These are phyloP conservation scores for Eucalyptus grandis DNA, from an alignment of 345 rosid genomes.

Conservation along the genomic window DNA sequence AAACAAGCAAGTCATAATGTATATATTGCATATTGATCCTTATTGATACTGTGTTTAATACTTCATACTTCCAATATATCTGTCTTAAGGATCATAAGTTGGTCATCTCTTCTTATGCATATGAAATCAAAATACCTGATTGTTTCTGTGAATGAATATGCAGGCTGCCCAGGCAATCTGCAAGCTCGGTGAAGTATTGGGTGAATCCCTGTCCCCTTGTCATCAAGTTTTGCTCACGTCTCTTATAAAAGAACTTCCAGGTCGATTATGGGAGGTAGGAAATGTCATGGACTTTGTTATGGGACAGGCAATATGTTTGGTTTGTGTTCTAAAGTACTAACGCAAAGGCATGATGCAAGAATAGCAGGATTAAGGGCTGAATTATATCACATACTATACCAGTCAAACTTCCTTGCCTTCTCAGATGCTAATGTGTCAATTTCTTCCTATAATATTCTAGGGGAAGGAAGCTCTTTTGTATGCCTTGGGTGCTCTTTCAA, in stretches of 20 bases:
- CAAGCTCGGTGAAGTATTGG: constrained; percentile 79
- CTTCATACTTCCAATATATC: background rate
- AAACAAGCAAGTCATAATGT: background rate
- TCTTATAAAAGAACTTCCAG: constrained; percentile 76
- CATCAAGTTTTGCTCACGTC: constrained; percentile 46
- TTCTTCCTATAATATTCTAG: constrained; percentile 21
- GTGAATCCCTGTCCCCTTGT: constrained; percentile 62
- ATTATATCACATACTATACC: background rate
- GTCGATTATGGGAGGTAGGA: constrained; percentile 91
- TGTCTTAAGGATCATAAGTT: background rate
- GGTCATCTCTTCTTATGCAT: background rate
- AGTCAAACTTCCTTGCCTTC: background rate
- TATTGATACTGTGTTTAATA: background rate
- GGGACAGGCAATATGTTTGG: background rate
- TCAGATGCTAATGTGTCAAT: background rate
- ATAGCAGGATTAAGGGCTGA: background rate
- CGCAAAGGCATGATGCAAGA: background rate
- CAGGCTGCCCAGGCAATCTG: constrained; percentile 83
- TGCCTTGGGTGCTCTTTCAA: constrained; percentile 72
- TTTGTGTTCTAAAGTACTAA: background rate
- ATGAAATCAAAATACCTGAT: background rate
- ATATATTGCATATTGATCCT: background rate
- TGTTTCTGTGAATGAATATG: background rate
- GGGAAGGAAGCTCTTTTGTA: constrained; percentile 81
- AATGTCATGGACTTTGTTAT: background rate